Evolutionary conservation across 2,329 filamentous ascomycete genomes (phyloP), one percentile per base, ranked within the genome.

Genomic region (Phaeoacremonium minimum): DNA sequence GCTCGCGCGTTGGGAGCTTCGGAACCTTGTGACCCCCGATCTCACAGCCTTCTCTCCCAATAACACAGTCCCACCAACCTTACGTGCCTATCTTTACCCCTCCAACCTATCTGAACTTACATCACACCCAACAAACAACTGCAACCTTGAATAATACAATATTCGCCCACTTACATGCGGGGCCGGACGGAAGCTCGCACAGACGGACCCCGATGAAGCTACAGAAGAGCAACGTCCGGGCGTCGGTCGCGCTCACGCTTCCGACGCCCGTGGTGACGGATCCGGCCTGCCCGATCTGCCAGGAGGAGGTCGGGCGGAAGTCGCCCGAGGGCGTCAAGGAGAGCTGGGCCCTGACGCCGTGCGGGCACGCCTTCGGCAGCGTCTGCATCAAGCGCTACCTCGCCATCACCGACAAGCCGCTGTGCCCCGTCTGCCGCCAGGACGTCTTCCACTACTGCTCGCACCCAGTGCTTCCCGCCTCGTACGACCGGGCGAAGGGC

Each of bases 361-460:
- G 42, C 28, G 42, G 42, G 20, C 42, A 44, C 28, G 33, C 41
- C 33, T 44, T 44, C 18, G 42, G 42, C 33, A 44, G 22, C 28
- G 33, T 44, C 11, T 44, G 42, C 36, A 42, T 44, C 39, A 44
- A 44, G 36, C 40, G 33, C 31, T 44, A 44, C 36, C 36, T 44
- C 16, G 31, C 42, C 19, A 44, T 44, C 18, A 44, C 42, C 36
- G 39, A 44, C 28, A 42, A 42, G 39, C 42, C 42, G 5, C 29
- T 41, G 30, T 44, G 42, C 42, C 42, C 42, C 9, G 38, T 44
- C 36, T 44, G 42, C 42, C 42, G 42, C 15, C 33, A 30, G 11
- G 39, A 44, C 36, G 26, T 39, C 13, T 44, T 44, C 39, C 42
- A 44, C 36, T 15, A 30, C 33, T 44, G 42, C 33, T 33, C 36